phyloP scores from a whole-genome alignment of 1,284 basidiomycete species.

The Pseudozyma thailandica region DNA sequence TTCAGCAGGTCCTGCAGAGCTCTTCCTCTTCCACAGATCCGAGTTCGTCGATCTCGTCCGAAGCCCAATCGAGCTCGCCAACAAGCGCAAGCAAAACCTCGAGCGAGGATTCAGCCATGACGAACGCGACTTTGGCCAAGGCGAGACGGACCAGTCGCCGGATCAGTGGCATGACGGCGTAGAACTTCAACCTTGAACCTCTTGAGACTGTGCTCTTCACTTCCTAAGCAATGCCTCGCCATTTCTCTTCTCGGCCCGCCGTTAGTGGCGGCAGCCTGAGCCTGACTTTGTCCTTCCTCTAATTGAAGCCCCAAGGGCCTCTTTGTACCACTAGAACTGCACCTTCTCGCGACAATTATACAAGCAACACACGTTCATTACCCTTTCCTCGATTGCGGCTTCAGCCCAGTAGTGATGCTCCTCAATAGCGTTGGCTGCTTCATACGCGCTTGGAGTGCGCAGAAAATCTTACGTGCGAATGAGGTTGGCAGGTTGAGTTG shows the following conservation, averaged over 20 bases:
- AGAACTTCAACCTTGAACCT: background rate
- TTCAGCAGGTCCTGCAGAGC: slow-evolving; percentile 17
- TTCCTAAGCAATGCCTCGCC: background rate
- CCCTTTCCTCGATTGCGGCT: no score
- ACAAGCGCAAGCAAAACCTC: slow-evolving; percentile 12
- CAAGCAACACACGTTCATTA: no score
- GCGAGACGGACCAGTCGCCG: slow-evolving; percentile 28
- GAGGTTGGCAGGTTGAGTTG: background rate
- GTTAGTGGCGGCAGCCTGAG: slow-evolving; percentile 1
- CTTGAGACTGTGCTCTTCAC: slow-evolving; percentile 13
- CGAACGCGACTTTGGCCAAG: slow-evolving; percentile 7
- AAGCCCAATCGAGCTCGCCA: slow-evolving; percentile 18
- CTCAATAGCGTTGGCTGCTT: no score
- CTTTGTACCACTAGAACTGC: no score
- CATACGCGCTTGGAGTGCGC: background rate
- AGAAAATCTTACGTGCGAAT: slow-evolving; percentile 1
- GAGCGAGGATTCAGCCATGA: slow-evolving; percentile 2
- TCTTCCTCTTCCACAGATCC: slow-evolving; percentile 7
- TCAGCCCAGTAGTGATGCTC: no score
- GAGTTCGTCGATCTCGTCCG: slow-evolving; percentile 18
- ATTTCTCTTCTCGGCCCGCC: background rate
- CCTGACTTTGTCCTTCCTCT: background rate
- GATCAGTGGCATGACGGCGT: slow-evolving; percentile 29
- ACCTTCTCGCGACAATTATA: no score
- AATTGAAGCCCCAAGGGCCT: no score